Base-by-base conservation (phyloP, 768 basidiomycete species). In the Pulveroboletus frians region DNA sequence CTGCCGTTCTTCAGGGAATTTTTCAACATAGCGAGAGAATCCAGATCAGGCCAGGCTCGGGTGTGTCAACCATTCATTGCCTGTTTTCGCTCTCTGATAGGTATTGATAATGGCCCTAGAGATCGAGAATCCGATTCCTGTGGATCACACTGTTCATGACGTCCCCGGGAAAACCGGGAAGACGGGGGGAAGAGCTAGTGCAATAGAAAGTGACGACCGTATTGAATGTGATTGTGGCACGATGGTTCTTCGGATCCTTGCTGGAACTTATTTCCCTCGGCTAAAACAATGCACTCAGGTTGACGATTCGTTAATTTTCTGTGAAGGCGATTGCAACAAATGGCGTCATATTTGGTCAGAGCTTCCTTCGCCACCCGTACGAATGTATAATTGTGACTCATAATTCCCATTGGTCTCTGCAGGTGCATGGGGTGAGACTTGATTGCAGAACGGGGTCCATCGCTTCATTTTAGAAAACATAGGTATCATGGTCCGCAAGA, bases 271-370 rank as follows among this genome's bases (percentile, higher is more conserved):
- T 11, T 39, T 15, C 17, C 6, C 23, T 27, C 31, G 15, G 15
- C 41, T 51, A 26, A 59, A 32, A 41, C 1, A 29, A 50, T 11
- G 36, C 13, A 17, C 42, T 18, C 38, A 88, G 85, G 58, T 72
- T 14, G 80, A 83, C 26, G 84, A 84, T 53, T 72, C 76, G 20
- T 59, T 56, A 26, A 75, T 79, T 48, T 74, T 79, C 47, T 92
- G 88, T 58, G 86, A 90, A 51, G 82, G 80, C 9, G 79, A 74
- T n/a, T 90, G 89, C 65, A 71, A 71, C 15, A 76, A 71, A 49
- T 89, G 87, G 87, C 84, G 78, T 61, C 89, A 92, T 63, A 57
- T 81, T 37, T 92, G 88, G 88, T 88, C 47, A 46, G 78, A 61
- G 49, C 26, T 43, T 43, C 8, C 20, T 17, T 29, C 39, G 9